phyloP scores from a whole-genome alignment of 768 basidiomycete genomes.

The Melanogaster broomeanus region DNA sequence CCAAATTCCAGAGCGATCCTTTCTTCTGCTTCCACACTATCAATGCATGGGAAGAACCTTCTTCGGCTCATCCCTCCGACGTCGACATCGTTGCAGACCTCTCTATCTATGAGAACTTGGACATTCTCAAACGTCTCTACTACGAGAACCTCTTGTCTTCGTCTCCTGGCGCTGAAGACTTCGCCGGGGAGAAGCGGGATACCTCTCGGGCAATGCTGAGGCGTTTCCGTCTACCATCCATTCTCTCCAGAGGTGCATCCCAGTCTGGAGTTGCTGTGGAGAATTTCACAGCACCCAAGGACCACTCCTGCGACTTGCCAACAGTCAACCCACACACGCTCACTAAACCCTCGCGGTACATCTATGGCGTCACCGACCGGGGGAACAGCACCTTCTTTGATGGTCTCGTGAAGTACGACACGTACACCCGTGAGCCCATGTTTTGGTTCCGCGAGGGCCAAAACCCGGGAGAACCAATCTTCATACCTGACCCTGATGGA shows the following conservation, averaged over 20 bases:
- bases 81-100: constrained; percentile 27
- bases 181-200: neutral
- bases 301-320: constrained; percentile 21
- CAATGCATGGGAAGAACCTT: constrained; percentile 29
- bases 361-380: constrained; percentile 11
- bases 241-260: neutral
- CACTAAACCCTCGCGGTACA: constrained; percentile 19
- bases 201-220: constrained; percentile 1
- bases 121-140: constrained; percentile 23
- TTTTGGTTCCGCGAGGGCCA: constrained; percentile 15
- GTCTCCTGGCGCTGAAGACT: constrained; percentile 1
- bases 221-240: constrained; percentile 19
- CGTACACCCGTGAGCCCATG: constrained; percentile 4
- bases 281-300: neutral
- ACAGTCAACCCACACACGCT: constrained; percentile 20
- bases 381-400: constrained; percentile 18
- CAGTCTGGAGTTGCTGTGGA: constrained; percentile 1
- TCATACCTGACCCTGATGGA: constrained; percentile 21
- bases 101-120: constrained; percentile 19
- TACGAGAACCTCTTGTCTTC: constrained; percentile 16
- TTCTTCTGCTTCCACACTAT: constrained; percentile 34
- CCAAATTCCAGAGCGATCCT: constrained; percentile 24
- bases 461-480: constrained; percentile 29
- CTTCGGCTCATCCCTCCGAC: constrained; percentile 4
- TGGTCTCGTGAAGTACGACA: constrained; percentile 28